Percentiles rank a stretch among this genome's conserved stretches.
These are phyloP conservation scores for Amniculicola lignicola DNA, from an alignment of 495 filamentous ascomycete genomes.

Conservation along the genomic window DNA sequence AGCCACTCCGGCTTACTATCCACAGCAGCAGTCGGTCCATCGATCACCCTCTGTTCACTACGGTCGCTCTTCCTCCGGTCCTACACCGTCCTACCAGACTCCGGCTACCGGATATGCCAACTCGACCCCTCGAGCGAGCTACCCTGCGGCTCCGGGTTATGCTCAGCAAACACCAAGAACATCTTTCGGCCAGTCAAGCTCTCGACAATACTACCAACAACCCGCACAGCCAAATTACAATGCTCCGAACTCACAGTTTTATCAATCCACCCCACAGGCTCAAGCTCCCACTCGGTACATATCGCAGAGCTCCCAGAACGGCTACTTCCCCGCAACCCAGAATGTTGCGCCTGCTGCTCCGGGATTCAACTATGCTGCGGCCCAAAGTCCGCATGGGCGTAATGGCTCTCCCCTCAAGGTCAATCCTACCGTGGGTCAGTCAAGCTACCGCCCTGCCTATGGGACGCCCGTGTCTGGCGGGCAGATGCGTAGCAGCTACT, in stretches of 20 bases:
- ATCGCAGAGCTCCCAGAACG: slow-evolving; percentile 15
- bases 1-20: slow-evolving; percentile 33
- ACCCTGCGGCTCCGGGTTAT: slow-evolving; percentile 23
- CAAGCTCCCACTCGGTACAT: slow-evolving; percentile 28
- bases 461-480: slow-evolving; percentile 25
- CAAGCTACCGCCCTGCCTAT: slow-evolving; percentile 22
- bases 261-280: slow-evolving; percentile 27
- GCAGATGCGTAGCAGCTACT: slow-evolving; percentile 24
- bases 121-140: slow-evolving; percentile 14
- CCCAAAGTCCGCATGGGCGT: slow-evolving; percentile 20
- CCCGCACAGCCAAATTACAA: slow-evolving; percentile 23
- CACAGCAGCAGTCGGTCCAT: slow-evolving; percentile 32
- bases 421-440: slow-evolving; percentile 1
- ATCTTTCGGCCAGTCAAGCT: slow-evolving; percentile 14
- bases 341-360: slow-evolving; percentile 18
- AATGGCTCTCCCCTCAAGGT: slow-evolving; percentile 31
- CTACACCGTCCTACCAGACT: slow-evolving; percentile 25
- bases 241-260: slow-evolving; percentile 31
- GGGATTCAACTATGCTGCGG: slow-evolving; percentile 17
- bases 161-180: slow-evolving; percentile 32
- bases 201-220: slow-evolving; percentile 26
- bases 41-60: slow-evolving; percentile 33
- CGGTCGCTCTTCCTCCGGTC: slow-evolving; percentile 21
- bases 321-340: slow-evolving; percentile 28
- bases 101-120: slow-evolving; percentile 15